These are phyloP conservation scores for Phialophora tarda DNA, from an alignment of 2,329 filamentous ascomycete species.

Conservation along the genomic window DNA sequence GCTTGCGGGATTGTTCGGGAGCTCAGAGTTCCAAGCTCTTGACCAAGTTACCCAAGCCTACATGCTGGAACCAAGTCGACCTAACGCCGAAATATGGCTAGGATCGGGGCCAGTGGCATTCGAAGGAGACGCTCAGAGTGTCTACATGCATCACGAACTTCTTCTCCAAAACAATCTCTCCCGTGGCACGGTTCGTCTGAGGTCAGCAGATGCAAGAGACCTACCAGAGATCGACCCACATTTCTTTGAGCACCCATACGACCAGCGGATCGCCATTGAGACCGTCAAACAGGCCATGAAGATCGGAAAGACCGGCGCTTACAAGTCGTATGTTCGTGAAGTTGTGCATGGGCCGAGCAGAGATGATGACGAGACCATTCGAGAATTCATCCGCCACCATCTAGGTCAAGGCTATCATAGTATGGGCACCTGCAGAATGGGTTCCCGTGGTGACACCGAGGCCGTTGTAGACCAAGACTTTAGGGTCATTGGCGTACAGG, in stretches of 20 bases:
- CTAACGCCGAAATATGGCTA: constrained; percentile 19
- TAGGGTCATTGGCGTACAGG: constrained; percentile 45
- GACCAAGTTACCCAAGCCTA: constrained; percentile 4
- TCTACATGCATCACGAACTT: constrained; percentile 13
- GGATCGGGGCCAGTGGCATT: constrained; percentile 17
- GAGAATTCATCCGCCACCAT: constrained; percentile 52
- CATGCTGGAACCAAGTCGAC: constrained; percentile 14
- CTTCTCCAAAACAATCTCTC: constrained; percentile 21
- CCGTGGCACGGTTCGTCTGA: constrained; percentile 58
- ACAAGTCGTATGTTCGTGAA: neutral
- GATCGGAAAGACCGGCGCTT: constrained; percentile 6
- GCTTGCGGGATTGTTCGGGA: constrained; percentile 2
- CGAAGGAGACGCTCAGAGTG: neutral
- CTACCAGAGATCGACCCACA: constrained; percentile 61
- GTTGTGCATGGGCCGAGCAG: constrained; percentile 13
- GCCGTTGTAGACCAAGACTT: constrained; percentile 56
- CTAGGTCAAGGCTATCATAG: constrained; percentile 61
- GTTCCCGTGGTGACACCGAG: constrained; percentile 48
- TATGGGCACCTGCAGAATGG: constrained; percentile 64
- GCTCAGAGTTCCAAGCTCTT: constrained; percentile 4
- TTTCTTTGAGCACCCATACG: constrained; percentile 60
- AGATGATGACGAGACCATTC: constrained; percentile 11
- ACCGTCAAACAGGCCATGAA: constrained; percentile 49
- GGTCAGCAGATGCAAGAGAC: constrained; percentile 57
- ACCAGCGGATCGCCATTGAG: constrained; percentile 58